Evolutionary conservation across 305 asterid species (phyloP), one percentile per base, ranked within the genome.

Genomic region (Ilex paraguariensis): DNA sequence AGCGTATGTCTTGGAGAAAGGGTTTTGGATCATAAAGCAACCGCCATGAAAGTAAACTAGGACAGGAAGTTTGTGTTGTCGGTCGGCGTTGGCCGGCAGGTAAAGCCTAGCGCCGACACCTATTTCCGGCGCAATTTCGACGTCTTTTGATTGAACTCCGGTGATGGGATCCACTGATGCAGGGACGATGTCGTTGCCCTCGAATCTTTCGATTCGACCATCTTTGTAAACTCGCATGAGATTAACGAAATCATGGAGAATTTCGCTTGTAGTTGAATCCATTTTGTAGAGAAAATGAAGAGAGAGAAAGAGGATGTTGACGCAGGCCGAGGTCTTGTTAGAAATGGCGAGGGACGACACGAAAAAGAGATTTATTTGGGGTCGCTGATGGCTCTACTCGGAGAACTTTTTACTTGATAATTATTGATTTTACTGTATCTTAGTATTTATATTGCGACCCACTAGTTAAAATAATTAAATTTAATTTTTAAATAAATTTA

Each of bases 1-100:
- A 10, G 76, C 79, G 70, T 76, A 81, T 21, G 50, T 31, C 11
- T 77, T 61, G 9, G 80, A 74, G 68, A 67, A 77, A n/a, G 85
- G 69, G 0, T 81, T 74, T 15, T 74, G 76, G 0, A 62, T 15
- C 10, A 64, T 51, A 57, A 79, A 84, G 1, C 71, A 82, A 5
- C 85, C 90, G 3, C 90, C 85, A 49, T 84, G 90, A 39, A 77
- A 59, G 70, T 79, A 84, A 30, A 84, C 67, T 8, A 84, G 67
- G 5, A 81, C 74, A 31, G 87, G 87, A 46, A 74, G 59, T 62
- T 62, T 75, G 8, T 61, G 52, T 58, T 15, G 48, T 3, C 54
- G 53, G n/a, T 39, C 42, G 7, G 61, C 13, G 3, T 14, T 54
- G 16, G 48, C 58, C 3, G 71, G 81, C 11, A 77, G 39, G 54